phyloP scores from a whole-genome alignment of 257 asterid genomes.

The Solanum arcanum region DNA sequence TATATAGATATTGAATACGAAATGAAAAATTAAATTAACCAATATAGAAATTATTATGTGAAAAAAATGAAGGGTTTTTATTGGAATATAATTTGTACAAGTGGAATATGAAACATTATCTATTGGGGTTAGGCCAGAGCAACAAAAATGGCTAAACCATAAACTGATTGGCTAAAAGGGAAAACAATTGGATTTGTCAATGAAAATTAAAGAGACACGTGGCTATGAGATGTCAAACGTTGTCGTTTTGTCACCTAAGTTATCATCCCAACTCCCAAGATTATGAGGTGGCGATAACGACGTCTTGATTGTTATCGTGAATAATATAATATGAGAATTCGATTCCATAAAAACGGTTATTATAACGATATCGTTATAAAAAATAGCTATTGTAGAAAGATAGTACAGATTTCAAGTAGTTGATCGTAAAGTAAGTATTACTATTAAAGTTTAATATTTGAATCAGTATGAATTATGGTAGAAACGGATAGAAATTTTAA shows the following conservation, averaged over 20 bases:
- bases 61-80: background rate
- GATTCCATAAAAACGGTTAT: rapidly evolving
- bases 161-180: constrained; percentile 1
- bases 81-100: background rate
- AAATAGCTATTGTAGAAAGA: background rate
- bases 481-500: background rate
- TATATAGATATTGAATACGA: background rate
- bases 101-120: background rate
- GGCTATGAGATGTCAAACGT: background rate
- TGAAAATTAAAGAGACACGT: background rate
- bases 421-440: background rate
- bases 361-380: background rate
- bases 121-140: background rate
- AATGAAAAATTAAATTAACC: background rate
- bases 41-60: background rate
- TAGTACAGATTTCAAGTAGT: background rate
- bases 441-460: background rate
- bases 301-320: background rate
- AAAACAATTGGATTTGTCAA: background rate
- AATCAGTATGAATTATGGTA: background rate
- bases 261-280: background rate
- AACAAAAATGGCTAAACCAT: background rate
- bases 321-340: background rate
- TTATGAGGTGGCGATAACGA: background rate
- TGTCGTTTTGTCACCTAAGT: constrained; percentile 4